phyloP scores from a whole-genome alignment of 345 rosid species.

The Theobroma cacao region DNA sequence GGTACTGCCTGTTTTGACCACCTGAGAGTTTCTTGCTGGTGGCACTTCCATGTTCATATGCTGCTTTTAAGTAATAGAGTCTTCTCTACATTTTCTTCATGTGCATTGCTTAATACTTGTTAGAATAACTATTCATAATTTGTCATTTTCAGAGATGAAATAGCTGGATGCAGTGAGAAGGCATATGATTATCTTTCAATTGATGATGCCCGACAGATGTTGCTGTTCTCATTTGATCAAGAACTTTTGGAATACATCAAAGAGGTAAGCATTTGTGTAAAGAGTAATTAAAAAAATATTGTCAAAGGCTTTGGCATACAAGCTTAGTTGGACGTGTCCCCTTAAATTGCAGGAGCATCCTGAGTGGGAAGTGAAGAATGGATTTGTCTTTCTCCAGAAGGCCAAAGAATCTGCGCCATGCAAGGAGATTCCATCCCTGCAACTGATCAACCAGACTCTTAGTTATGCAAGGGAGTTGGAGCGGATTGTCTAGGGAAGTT shows the following conservation, averaged over 20 bases:
- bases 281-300: background rate
- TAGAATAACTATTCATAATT: background rate
- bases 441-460: slow-evolving; percentile 93
- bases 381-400: slow-evolving; percentile 78
- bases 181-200: slow-evolving; percentile 86
- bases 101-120: background rate
- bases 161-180: slow-evolving; percentile 99
- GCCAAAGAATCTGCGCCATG: slow-evolving; percentile 87
- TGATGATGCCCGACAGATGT: slow-evolving; percentile 64
- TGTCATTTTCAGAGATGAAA: slow-evolving; percentile 66
- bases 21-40: background rate
- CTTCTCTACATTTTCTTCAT: background rate
- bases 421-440: slow-evolving; percentile 96
- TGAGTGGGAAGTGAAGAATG: slow-evolving; percentile 89
- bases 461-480: slow-evolving; percentile 98
- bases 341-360: slow-evolving; percentile 72
- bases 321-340: background rate
- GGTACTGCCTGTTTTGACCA: background rate
- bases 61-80: background rate
- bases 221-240: slow-evolving; percentile 75
- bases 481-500: slow-evolving; percentile 72
- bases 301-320: background rate
- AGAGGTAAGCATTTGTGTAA: slow-evolving; percentile 48
- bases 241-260: slow-evolving; percentile 68
- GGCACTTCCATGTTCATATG: background rate